Base-by-base conservation (phyloP, 768 basidiomycete genomes). In the Daedaleopsis nitida region DNA sequence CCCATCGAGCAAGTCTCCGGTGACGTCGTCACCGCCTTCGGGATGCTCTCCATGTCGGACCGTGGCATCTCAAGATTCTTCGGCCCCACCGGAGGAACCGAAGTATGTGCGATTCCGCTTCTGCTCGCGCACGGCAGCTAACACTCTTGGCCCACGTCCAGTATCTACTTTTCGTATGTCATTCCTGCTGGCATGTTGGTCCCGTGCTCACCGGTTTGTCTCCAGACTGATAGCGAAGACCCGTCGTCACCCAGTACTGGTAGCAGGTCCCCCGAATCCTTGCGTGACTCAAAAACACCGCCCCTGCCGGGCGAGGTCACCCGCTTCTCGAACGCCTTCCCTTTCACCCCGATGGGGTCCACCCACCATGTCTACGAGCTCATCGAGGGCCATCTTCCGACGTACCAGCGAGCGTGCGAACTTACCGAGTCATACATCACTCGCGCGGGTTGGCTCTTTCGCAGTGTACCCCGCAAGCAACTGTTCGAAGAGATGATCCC, bases 21-120 rank as follows among this genome's bases (percentile, higher is more conserved):
- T 16, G 85, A 86, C 39, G 69, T 81, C 1, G 76, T 85, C 38
- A 84, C 86, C 58, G 70, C 62, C 45, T 75, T 87, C 52, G 90
- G 90, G 3, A 89, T 88, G 10, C 76, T 92, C 52, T 86, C 89
- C 1, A 83, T 92, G 50, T 84, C 84, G 3, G 87, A 87, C 57
- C 78, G 80, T 39, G 91, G 88, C 6, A 77, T 83, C 43, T 85
- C 82, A n/a, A 85, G 85, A 65, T 91, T 89, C 72, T 90, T 88
- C 67, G 90, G 91, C n/a, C 85, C 84, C 2, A 86, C 86, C 1
- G 88, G 85, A 14, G 87, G 87, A 35, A 80, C 82, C 51, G 86
- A 89, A 79, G 87, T 88, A 64, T 60, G 85, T 76, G 10, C 21
- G 47, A 24, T 19, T 17, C 50, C 12, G 7, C 49, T 12, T 10